phyloP scores from a whole-genome alignment of 2,329 filamentous ascomycete species.

The Fusarium domesticum region DNA sequence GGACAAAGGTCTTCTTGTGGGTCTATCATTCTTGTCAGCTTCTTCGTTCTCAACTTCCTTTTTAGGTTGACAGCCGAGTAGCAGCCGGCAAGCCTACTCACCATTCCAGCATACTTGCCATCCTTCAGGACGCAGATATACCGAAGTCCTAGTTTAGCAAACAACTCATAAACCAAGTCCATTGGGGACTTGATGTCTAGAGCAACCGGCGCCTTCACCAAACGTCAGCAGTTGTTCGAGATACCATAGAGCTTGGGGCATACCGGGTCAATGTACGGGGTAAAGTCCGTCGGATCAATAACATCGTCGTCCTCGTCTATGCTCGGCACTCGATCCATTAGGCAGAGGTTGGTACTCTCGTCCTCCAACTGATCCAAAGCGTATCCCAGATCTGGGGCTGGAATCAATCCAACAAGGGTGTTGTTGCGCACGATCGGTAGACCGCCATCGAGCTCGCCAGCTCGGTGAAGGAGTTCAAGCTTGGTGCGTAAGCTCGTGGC shows the following conservation, averaged over 20 bases:
- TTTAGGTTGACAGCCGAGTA: neutral
- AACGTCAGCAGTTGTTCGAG: slow-evolving; percentile 11
- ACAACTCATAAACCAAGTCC: slow-evolving; percentile 95
- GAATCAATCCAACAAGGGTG: slow-evolving; percentile 84
- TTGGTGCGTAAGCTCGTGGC: slow-evolving; percentile 75
- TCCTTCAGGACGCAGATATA: slow-evolving; percentile 88
- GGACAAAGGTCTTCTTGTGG: slow-evolving; percentile 96
- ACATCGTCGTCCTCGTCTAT: slow-evolving; percentile 64
- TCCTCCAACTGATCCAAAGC: slow-evolving; percentile 81
- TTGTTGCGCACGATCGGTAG: slow-evolving; percentile 79
- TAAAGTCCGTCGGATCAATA: slow-evolving; percentile 77
- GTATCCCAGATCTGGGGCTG: slow-evolving; percentile 89
- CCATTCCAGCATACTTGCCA: slow-evolving; percentile 84
- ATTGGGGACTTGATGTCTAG: slow-evolving; percentile 87
- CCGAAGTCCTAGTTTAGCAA: slow-evolving; percentile 86
- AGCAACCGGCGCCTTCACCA: slow-evolving; percentile 70
- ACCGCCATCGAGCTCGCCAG: slow-evolving; percentile 88
- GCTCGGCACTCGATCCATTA: slow-evolving; percentile 70
- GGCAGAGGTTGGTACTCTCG: slow-evolving; percentile 69
- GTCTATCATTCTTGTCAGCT: slow-evolving; percentile 46
- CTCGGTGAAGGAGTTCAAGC: slow-evolving; percentile 75
- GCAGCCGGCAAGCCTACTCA: slow-evolving; percentile 47
- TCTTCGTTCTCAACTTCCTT: slow-evolving; percentile 1
- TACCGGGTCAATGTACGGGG: slow-evolving; percentile 84
- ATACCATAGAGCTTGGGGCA: slow-evolving; percentile 28